Conservation (phyloP, 2,329 filamentous ascomycete genomes). For the Neofusicoccum sp. region DNA sequence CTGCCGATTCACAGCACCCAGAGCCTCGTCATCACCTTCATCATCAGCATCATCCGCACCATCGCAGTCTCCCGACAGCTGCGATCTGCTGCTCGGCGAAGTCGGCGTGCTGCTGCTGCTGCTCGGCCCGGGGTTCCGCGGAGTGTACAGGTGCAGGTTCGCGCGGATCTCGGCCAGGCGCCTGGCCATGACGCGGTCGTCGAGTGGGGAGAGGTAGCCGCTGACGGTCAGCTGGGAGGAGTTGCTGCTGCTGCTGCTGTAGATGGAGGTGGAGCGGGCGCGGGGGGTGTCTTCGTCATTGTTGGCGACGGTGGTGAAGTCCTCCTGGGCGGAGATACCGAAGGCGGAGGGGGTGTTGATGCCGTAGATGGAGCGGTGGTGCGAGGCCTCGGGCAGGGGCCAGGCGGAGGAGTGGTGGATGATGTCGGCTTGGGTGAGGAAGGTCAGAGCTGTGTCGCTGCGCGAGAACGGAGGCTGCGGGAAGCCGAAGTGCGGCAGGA, state of each 20-base stretch:
- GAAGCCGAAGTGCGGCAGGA: neutral
- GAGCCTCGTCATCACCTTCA: neutral
- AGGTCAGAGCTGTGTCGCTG: neutral
- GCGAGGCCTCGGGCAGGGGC: neutral
- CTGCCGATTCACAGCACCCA: neutral
- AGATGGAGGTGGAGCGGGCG: neutral
- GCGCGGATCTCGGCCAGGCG: neutral
- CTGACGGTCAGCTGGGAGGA: neutral
- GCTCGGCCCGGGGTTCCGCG: no score
- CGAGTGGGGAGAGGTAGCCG: neutral
- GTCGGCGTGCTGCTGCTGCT: neutral
- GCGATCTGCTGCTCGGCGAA: neutral
- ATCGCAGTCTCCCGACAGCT: no score
- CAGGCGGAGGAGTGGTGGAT: neutral
- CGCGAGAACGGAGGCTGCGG: neutral
- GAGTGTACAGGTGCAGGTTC: no score
- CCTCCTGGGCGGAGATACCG: neutral
- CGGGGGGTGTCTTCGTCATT: neutral
- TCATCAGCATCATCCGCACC: neutral
- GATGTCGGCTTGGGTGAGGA: neutral
- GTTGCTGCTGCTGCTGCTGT: neutral
- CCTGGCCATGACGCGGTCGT: neutral
- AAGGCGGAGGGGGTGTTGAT: neutral
- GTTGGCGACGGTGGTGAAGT: neutral
- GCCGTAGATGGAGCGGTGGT: neutral